These are phyloP conservation scores for Penstemon eatonii DNA, from an alignment of 257 asterid species.

Conservation along the genomic window DNA sequence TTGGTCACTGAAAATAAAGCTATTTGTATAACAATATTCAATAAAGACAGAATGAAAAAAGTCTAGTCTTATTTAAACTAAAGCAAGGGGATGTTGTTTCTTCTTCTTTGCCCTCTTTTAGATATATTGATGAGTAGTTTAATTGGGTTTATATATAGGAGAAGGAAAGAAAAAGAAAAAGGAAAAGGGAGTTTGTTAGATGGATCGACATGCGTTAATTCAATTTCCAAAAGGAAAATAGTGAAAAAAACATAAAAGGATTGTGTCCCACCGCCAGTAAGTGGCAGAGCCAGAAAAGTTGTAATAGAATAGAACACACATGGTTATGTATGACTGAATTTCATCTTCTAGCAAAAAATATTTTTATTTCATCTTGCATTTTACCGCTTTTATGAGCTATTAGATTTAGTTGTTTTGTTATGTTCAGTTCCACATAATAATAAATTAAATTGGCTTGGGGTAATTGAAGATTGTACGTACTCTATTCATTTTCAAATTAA, in stretches of 20 bases:
- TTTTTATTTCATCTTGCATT: too few relatives aligned
- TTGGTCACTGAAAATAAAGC: conserved; percentile 38
- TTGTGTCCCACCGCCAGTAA: conserved; percentile 10
- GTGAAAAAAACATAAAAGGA: not conserved
- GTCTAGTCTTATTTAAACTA: conserved; percentile 13
- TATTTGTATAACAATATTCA: conserved; percentile 22
- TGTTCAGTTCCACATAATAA: too few relatives aligned
- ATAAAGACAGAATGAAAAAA: not conserved
- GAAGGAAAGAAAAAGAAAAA: not conserved
- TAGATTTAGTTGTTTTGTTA: too few relatives aligned
- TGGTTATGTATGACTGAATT: too few relatives aligned
- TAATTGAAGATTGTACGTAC: too few relatives aligned
- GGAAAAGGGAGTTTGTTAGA: not conserved
- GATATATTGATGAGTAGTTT: not conserved
- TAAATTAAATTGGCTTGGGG: too few relatives aligned
- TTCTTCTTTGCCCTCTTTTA: not conserved
- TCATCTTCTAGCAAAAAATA: too few relatives aligned
- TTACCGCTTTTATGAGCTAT: too few relatives aligned
- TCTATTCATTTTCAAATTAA: too few relatives aligned
- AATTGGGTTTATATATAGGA: not conserved
- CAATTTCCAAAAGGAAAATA: conserved; percentile 24
- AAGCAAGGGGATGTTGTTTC: conserved; percentile 3
- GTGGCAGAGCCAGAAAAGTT: conserved; percentile 8
- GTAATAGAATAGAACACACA: too few relatives aligned
- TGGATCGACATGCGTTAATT: conserved; percentile 3